Base-by-base conservation (phyloP, 345 rosid genomes). In the Syzygium oleosum region DNA sequence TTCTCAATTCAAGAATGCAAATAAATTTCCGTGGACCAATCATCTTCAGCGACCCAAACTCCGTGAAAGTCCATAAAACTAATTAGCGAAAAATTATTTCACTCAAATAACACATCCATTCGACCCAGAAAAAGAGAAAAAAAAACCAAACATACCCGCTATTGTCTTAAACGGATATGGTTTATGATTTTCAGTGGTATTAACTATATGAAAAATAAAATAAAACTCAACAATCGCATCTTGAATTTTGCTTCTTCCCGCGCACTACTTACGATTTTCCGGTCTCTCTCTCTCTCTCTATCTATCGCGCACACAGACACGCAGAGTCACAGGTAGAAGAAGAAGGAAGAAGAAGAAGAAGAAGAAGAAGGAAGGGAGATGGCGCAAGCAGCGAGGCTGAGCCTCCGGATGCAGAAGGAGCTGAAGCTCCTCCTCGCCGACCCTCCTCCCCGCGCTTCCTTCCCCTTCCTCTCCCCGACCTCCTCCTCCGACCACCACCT, bases 371-470 rank as follows among this genome's bases (percentile, higher is more conserved):
- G 43, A 41, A 43, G 46, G 46, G 46, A 58, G 77, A 95, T 96
- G 99, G 96, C 97, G 16, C 99, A 95, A 85, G 99, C 97, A 61
- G 97, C 95, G 52, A 93, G 99, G 85, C 91, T 95, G 78, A 93
- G 84, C 86, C 93, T 95, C 87, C 90, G 97, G 85, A 92, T 95
- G 95, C 99, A 95, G 17, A 97, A 94, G 93, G 99, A 97, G 90
- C 89, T 97, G 8, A 96, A 93, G 93, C 94, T 96, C 21, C 96
- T 96, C 87, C 96, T 96, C 90, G 87, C 92, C 84, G 99, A 96
- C 51, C 97, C 97, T 52, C 97, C 98, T 55, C 96, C 92, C 63
- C 95, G 95, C 88, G 92, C 93, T 29, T 93, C 93, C 43, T 93
- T 97, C 86, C 98, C 98, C 12, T 89, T 86, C 52, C 97, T 96